phyloP scores from a whole-genome alignment of 1,284 basidiomycete species.

The Fistulina hepatica region DNA sequence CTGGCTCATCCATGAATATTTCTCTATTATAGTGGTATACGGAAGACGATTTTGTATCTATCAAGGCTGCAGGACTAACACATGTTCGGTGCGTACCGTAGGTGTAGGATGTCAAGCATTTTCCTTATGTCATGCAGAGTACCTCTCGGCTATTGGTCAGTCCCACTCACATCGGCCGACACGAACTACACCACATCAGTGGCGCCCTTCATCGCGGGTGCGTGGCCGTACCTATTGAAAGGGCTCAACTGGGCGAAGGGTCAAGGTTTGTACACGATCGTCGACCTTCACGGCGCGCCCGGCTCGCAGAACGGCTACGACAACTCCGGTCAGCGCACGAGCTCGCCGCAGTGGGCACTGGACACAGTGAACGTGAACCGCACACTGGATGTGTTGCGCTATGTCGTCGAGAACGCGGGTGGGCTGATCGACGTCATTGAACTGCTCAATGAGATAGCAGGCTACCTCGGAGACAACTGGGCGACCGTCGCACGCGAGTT shows the following conservation, averaged over 20 bases:
- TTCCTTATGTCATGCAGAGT: constrained; percentile 33
- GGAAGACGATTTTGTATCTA: constrained; percentile 55
- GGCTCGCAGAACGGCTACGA: constrained; percentile 72
- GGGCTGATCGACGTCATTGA: constrained; percentile 50
- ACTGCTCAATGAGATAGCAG: constrained; percentile 54
- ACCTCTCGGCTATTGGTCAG: constrained; percentile 69
- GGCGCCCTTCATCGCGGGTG: constrained; percentile 51
- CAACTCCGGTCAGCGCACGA: constrained; percentile 71
- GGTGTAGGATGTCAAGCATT: constrained; percentile 6
- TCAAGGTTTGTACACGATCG: constrained; percentile 46
- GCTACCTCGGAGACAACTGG: constrained; percentile 35
- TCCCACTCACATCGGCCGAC: constrained; percentile 44
- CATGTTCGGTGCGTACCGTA: constrained; percentile 49
- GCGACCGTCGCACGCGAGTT: constrained; percentile 34
- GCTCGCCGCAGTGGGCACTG: constrained; percentile 51
- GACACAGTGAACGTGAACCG: constrained; percentile 46
- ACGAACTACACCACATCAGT: constrained; percentile 39
- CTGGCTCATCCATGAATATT: neutral
- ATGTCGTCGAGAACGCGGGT: constrained; percentile 43
- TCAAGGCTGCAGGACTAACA: constrained; percentile 62
- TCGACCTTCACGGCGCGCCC: constrained; percentile 65
- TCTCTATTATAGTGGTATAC: constrained; percentile 44
- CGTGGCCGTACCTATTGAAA: constrained; percentile 56
- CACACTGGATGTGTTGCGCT: constrained; percentile 54
- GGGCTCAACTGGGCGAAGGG: constrained; percentile 56